These are phyloP conservation scores for Coniochaeta sp. DNA, from an alignment of 2,329 filamentous ascomycete species.

Conservation along the genomic window DNA sequence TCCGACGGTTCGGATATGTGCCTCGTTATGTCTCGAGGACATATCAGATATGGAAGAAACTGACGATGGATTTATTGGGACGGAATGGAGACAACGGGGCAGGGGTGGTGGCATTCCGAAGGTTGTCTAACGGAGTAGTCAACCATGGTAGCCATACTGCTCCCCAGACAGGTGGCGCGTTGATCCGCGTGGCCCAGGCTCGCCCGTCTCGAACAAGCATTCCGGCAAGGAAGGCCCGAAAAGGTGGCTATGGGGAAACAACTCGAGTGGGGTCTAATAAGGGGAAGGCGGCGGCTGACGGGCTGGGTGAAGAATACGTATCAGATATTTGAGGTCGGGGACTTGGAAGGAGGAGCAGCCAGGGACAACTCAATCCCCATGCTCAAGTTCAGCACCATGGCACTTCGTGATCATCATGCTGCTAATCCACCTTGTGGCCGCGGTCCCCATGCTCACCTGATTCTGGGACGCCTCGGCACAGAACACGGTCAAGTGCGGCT, in stretches of 20 bases:
- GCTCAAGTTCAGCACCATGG: constrained; percentile 7
- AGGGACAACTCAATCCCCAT: neutral
- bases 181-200: neutral
- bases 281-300: neutral
- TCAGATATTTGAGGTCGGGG: neutral
- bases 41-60: neutral
- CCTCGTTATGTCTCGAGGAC: neutral
- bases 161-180: constrained; percentile 2
- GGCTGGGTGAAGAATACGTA: neutral
- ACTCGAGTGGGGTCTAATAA: constrained; percentile 5
- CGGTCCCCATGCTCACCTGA: neutral
- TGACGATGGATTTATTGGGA: neutral
- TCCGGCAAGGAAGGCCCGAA: constrained; percentile 12
- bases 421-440: constrained; percentile 6
- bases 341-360: neutral
- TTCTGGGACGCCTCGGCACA: neutral
- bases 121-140: neutral
- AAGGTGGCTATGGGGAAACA: constrained; percentile 6
- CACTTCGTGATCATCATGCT: constrained; percentile 8
- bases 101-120: neutral
- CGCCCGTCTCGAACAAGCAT: neutral
- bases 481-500: neutral
- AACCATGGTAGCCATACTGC: neutral
- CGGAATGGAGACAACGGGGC: neutral
- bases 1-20: neutral